phyloP scores from a whole-genome alignment of 257 asterid genomes.

The Fraxinus americana region DNA sequence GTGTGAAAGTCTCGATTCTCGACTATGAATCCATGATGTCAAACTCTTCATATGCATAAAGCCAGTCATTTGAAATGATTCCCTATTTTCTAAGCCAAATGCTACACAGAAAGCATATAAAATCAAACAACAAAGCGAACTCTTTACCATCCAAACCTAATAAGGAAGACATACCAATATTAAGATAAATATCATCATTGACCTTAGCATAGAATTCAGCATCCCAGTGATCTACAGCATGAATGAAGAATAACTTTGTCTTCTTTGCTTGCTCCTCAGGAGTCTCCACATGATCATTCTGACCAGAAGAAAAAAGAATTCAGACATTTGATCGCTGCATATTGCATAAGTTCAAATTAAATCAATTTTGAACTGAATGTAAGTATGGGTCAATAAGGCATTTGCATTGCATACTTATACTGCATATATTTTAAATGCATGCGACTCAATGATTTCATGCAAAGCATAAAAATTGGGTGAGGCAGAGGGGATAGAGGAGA shows the following conservation, averaged over 20 bases:
- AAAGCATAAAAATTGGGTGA: not conserved
- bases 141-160: constrained; percentile 4
- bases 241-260: constrained; percentile 61
- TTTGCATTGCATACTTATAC: not conserved
- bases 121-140: constrained; percentile 20
- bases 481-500: not conserved
- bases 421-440: not conserved
- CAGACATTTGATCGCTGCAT: constrained; percentile 10
- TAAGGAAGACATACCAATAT: constrained; percentile 60
- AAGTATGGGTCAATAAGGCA: constrained; percentile 11
- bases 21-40: not conserved
- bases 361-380: not conserved
- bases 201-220: constrained; percentile 82
- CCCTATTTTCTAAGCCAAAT: not conserved
- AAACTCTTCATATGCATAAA: not conserved
- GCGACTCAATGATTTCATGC: not conserved
- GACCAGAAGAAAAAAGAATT: constrained; percentile 23
- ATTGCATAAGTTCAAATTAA: constrained; percentile 11
- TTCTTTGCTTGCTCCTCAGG: constrained; percentile 62
- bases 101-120: constrained; percentile 13
- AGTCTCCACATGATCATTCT: constrained; percentile 77
- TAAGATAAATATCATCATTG: constrained; percentile 79
- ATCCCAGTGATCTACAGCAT: constrained; percentile 87
- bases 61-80: not conserved
- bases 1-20: not conserved